Base-by-base conservation (phyloP, 176 grass and related monocot genomes). In the Eragrostis nindensis region DNA sequence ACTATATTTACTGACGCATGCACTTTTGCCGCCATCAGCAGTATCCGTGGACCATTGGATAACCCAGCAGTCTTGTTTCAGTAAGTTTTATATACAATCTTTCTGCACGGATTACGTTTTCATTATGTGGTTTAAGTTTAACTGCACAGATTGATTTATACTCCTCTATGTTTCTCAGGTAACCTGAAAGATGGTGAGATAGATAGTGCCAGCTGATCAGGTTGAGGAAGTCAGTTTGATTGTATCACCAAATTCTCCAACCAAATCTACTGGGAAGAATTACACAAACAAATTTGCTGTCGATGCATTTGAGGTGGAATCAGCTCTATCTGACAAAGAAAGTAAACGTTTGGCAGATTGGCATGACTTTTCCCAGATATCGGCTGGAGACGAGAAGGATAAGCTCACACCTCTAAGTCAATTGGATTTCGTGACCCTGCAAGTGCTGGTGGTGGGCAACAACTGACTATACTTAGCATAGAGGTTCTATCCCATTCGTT, bases 341-440 rank as follows among this genome's bases (percentile, higher is more conserved):
- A 80, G 24, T 62, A 63, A 80, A 75, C 67, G 42, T 79, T 42
- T 56, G 39, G 63, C 70, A 16, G 76, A 60, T 69, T 83, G 78
- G 50, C 79, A 87, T 92, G 92, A 93, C 27, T 74, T 89, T 75
- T 98, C 95, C 67, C 95, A 98, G 82, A 94, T 98, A 67, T 98
- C 95, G 60, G 92, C 79, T 87, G 90, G 83, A 78, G 84, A 87
- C 63, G 74, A 83, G 49, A 92, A 90, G 84, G 79, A 85, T 65
- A 88, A 87, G 86, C 87, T 92, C 16, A 94, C 92, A 62, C 92
- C 92, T 85, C 86, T 94, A 55, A 94, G 92, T 91, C 92, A 94
- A 89, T 83, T 74, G 92, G 92, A 76, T 94, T 98, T 43, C 70
- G 84, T 80, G 95, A 98, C 61, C 90, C 95, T 56, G 95, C 92